Evolutionary conservation across 108 stramenopile genomes (phyloP), one percentile per base, ranked within the genome.

Genomic region (Cylindrotheca fusiformis): DNA sequence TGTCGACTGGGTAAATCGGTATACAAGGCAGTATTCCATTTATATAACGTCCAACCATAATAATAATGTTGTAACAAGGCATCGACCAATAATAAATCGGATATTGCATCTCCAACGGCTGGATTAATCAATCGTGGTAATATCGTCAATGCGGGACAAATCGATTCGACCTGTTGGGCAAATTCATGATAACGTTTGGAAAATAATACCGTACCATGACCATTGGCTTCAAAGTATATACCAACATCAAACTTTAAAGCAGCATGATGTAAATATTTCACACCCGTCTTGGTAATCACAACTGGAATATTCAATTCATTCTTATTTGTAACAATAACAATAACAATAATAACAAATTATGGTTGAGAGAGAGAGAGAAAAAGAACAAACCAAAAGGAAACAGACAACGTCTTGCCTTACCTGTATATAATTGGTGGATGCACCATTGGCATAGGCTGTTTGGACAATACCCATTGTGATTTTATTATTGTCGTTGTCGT

Each of bases 191-290:
- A 67, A 21, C 6, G 8, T 28, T 60, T 33, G 36, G 59, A 53
- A 81, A 99, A 97, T 19, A 98, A 69, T 23, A 99, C 97, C 1
- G 97, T 99, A 5, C 99, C 99, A 68, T 99, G 99, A 3, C 99
- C 99, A 77, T 99, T 99, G 46, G 99, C 92, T 77, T 99, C 99
- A 74, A 98, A 99, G 87, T 99, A 99, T 18, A 98, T 90, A 21
- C 99, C 99, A 20, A 99, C 81, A 75, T 98, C 99, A 80, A 94
- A 98, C 30, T 84, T 56, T 54, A 84, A 74, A 2, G 97, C 97
- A 44, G 86, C 88, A 49, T 93, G 90, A 70, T 99, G 99, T 5
- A 98, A 80, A 65, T 96, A 87, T 71, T 99, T 98, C 57, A 99
- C 98, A 29, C 97, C 97, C 10, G 99, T 98, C 79, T 94, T 96